Percentiles rank a stretch among this genome's conserved stretches.
Evolutionary conservation across 2,329 filamentous ascomycete species (phyloP).

Genomic region (Keithomyces neogunnii): DNA sequence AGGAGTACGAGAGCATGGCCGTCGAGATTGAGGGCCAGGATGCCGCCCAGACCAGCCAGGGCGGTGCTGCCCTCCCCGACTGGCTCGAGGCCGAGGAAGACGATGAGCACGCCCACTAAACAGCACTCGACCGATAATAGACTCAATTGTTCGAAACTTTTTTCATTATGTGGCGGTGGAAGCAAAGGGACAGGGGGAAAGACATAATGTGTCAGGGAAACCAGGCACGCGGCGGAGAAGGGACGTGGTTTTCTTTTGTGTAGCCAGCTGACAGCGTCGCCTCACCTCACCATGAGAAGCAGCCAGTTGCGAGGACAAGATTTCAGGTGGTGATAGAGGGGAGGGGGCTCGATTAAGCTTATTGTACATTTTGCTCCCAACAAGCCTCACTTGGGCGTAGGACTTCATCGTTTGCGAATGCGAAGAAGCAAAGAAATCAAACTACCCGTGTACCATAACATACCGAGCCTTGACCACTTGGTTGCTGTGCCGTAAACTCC

Average conservation of each 20-base stretch:
- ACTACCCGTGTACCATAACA: neutral
- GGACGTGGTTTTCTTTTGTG: neutral
- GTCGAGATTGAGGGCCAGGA: slow-evolving; percentile 92
- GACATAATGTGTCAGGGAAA: neutral
- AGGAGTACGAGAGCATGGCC: slow-evolving; percentile 88
- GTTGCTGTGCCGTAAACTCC: no score
- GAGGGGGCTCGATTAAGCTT: slow-evolving; percentile 20
- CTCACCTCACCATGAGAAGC: slow-evolving; percentile 3
- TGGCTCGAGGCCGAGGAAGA: slow-evolving; percentile 82
- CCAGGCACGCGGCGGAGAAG: slow-evolving; percentile 1
- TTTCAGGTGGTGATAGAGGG: neutral
- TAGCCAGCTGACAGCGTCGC: neutral
- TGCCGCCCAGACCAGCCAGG: slow-evolving; percentile 46
- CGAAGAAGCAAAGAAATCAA: slow-evolving; percentile 4
- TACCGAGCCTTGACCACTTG: no score
- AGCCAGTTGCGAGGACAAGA: neutral
- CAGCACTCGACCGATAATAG: slow-evolving; percentile 1
- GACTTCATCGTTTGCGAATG: slow-evolving; percentile 14
- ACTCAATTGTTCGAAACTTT: no score
- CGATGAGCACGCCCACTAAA: slow-evolving; percentile 40
- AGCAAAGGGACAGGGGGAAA: neutral
- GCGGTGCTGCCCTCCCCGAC: slow-evolving; percentile 49
- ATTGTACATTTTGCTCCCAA: slow-evolving; percentile 28
- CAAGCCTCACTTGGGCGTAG: slow-evolving; percentile 22
- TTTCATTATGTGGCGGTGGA: neutral